Conservation (phyloP, 352 stramenopile genomes). For the Globisporangium iwayamae region DNA sequence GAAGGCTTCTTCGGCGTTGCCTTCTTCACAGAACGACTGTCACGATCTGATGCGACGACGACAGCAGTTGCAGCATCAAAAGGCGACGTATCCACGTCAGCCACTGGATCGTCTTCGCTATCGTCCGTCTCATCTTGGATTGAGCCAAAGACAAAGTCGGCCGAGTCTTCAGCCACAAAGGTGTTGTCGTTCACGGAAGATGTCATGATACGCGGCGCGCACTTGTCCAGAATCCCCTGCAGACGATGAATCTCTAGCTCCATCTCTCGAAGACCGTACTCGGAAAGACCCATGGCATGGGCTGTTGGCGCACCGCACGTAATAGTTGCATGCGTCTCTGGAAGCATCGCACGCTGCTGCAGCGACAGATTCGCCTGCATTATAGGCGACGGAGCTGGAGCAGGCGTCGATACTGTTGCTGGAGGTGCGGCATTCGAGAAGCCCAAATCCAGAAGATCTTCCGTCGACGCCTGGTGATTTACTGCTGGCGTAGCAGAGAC, state of each 20-base stretch:
- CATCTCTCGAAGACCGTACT: constrained; percentile 80
- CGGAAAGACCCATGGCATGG: constrained; percentile 70
- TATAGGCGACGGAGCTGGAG: constrained; percentile 7
- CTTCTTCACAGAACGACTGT: constrained; percentile 13
- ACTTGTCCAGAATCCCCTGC: constrained; percentile 59
- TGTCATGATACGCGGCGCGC: constrained; percentile 35
- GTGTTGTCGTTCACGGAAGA: constrained; percentile 25
- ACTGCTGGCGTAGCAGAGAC: constrained; percentile 13
- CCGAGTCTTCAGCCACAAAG: constrained; percentile 47
- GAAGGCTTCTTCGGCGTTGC: constrained; percentile 45
- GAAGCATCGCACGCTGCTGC: constrained; percentile 36
- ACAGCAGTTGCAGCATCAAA: constrained; percentile 21
- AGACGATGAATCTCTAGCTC: constrained; percentile 75
- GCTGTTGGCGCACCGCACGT: constrained; percentile 81
- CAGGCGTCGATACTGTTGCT: neutral
- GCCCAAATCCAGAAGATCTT: constrained; percentile 53
- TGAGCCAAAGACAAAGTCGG: constrained; percentile 49
- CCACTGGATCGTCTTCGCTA: constrained; percentile 21
- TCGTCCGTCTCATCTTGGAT: constrained; percentile 41
- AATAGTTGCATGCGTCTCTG: constrained; percentile 66
- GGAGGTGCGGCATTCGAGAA: constrained; percentile 18
- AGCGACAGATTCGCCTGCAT: constrained; percentile 20
- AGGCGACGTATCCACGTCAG: neutral
- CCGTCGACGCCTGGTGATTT: constrained; percentile 34
- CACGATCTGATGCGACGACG: constrained; percentile 16